Evolutionary conservation across 495 filamentous ascomycete species (phyloP).

Genomic region (Daldinia decipiens): DNA sequence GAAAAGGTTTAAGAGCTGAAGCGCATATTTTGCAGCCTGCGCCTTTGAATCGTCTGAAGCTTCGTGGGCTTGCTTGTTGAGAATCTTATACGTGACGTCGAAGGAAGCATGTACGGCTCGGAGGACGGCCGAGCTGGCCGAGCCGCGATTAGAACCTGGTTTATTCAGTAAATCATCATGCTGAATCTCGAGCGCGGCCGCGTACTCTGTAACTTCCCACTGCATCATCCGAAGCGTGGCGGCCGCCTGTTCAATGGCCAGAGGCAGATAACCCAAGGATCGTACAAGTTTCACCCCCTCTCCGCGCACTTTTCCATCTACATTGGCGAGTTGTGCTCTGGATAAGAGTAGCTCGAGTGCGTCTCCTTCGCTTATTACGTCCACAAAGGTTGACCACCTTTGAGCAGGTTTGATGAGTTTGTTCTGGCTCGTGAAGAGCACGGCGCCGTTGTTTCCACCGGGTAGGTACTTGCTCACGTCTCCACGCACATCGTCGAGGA

Average conservation of each 20-base stretch:
- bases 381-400: neutral
- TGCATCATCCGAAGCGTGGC: neutral
- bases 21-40: constrained; percentile 4
- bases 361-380: neutral
- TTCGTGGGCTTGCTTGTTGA: constrained; percentile 9
- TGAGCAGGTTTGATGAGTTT: constrained; percentile 8
- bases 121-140: neutral
- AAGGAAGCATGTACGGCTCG: constrained; percentile 11
- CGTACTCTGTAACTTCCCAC: constrained; percentile 6
- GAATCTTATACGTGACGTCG: constrained; percentile 9
- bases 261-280: neutral
- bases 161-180: neutral
- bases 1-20: constrained; percentile 5
- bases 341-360: constrained; percentile 1
- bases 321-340: neutral
- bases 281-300: neutral
- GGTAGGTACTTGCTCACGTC: constrained; percentile 1
- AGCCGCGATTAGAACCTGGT: neutral
- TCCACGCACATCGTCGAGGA: constrained; percentile 8
- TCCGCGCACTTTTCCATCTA: neutral
- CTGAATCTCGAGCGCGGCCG: neutral
- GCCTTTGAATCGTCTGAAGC: neutral
- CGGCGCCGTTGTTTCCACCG: neutral
- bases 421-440: constrained; percentile 9
- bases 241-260: constrained; percentile 3